Percentiles rank a stretch among this genome's conserved stretches.
Conservation (phyloP, 352 stramenopile species). For the Phytophthora pistaciae region DNA sequence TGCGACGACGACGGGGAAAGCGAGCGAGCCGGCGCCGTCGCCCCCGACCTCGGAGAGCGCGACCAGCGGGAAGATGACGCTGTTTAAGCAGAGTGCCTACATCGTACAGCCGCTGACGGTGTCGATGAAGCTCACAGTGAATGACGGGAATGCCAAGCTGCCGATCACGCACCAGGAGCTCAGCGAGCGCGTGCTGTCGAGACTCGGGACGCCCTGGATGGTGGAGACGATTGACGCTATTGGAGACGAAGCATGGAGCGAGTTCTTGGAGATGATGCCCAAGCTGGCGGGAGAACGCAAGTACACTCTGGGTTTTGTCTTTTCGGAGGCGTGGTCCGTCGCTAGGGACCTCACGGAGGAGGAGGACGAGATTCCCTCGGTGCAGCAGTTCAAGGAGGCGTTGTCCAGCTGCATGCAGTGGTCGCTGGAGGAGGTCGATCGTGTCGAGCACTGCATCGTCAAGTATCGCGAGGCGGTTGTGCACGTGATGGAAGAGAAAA, state of each 20-base stretch:
- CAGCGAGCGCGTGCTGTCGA: slow-evolving; percentile 71
- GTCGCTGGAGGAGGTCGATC: slow-evolving; percentile 67
- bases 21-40: slow-evolving; percentile 9
- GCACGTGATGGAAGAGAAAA: slow-evolving; percentile 88
- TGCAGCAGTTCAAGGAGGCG: slow-evolving; percentile 78
- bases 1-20: slow-evolving; percentile 17
- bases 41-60: slow-evolving; percentile 6
- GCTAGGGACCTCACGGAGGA: slow-evolving; percentile 79
- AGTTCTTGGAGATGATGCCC: slow-evolving; percentile 80
- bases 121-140: slow-evolving; percentile 84
- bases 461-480: slow-evolving; percentile 85
- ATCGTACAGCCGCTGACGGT: slow-evolving; percentile 79
- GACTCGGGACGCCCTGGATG: slow-evolving; percentile 83
- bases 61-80: slow-evolving; percentile 7
- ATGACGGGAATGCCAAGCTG: slow-evolving; percentile 81
- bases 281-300: slow-evolving; percentile 74
- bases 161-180: slow-evolving; percentile 84
- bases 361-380: slow-evolving; percentile 76
- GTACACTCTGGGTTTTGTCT: slow-evolving; percentile 89
- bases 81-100: slow-evolving; percentile 70
- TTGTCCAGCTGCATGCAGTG: slow-evolving; percentile 84
- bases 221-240: slow-evolving; percentile 81
- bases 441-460: slow-evolving; percentile 63
- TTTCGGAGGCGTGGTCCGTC: slow-evolving; percentile 85
- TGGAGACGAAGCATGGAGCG: slow-evolving; percentile 68